Percentiles rank a stretch among this genome's conserved stretches.
These are phyloP conservation scores for Coffea eugenioides DNA, from an alignment of 257 asterid genomes.

Conservation along the genomic window DNA sequence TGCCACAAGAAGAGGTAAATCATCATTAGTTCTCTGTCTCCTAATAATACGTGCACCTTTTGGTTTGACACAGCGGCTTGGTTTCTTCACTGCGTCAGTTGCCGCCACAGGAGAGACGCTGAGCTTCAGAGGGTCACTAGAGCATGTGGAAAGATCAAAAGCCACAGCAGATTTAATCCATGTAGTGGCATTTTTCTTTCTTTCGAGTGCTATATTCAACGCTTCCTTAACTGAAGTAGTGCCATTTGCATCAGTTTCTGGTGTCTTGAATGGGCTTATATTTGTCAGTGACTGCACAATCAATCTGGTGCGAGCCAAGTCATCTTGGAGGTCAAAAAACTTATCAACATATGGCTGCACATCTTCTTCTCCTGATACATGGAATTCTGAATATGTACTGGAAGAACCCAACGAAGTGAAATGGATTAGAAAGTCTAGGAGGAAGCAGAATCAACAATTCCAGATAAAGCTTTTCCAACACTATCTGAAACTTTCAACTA, in stretches of 20 bases:
- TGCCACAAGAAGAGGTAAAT: conserved; percentile 27
- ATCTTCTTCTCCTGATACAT: conserved; percentile 48
- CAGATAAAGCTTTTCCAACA: neutral
- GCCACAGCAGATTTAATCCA: conserved; percentile 72
- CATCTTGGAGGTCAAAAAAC: conserved; percentile 51
- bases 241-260: conserved; percentile 35
- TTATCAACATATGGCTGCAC: conserved; percentile 48
- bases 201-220: conserved; percentile 35
- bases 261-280: conserved; percentile 39
- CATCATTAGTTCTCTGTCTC: conserved; percentile 22
- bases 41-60: conserved; percentile 29
- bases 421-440: neutral
- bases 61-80: conserved; percentile 21
- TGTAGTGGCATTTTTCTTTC: conserved; percentile 52
- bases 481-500: neutral
- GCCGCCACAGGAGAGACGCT: conserved; percentile 16
- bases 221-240: conserved; percentile 44
- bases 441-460: neutral
- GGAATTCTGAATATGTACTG: conserved; percentile 64
- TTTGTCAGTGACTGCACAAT: conserved; percentile 53
- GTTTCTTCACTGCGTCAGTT: conserved; percentile 21
- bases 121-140: conserved; percentile 16
- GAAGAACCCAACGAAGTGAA: conserved; percentile 12
- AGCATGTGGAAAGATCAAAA: conserved; percentile 52
- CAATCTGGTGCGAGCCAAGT: conserved; percentile 42